A percentile compares a stretch with the other conserved stretches of the same genome.
Conservation (phyloP, 257 asterid genomes). For the Forsythia suspensa region DNA sequence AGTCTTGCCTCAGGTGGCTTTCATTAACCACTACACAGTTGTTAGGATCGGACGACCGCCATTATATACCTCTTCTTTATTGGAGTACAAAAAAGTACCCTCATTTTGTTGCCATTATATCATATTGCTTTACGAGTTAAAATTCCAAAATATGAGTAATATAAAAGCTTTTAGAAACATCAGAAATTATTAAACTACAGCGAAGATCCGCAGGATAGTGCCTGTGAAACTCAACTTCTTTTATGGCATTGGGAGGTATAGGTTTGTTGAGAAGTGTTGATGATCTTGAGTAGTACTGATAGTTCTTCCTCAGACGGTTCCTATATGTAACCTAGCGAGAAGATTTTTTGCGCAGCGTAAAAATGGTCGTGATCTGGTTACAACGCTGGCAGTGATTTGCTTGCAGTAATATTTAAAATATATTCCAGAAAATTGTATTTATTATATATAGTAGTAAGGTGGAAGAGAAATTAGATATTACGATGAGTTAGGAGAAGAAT, state of each 20-base stretch:
- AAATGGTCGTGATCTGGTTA: background rate
- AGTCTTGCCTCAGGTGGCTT: background rate
- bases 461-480: no score
- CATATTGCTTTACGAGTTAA: background rate
- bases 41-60: background rate
- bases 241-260: background rate
- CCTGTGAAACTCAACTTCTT: background rate
- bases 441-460: no score
- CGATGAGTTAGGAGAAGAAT: no score
- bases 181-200: background rate
- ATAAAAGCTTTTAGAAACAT: background rate
- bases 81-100: background rate
- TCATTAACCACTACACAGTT: background rate
- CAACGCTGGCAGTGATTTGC: no score
- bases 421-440: no score
- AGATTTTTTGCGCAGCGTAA: background rate
- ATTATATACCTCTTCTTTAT: background rate
- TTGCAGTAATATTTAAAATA: no score
- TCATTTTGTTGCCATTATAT: background rate
- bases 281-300: background rate
- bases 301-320: background rate
- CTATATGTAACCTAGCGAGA: background rate
- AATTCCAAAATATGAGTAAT: no score
- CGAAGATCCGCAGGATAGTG: background rate
- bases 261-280: background rate